Percentiles rank a stretch among this genome's conserved stretches.
phyloP scores from a whole-genome alignment of 2,329 filamentous ascomycete genomes.

The Plenodomus tracheiphilus region DNA sequence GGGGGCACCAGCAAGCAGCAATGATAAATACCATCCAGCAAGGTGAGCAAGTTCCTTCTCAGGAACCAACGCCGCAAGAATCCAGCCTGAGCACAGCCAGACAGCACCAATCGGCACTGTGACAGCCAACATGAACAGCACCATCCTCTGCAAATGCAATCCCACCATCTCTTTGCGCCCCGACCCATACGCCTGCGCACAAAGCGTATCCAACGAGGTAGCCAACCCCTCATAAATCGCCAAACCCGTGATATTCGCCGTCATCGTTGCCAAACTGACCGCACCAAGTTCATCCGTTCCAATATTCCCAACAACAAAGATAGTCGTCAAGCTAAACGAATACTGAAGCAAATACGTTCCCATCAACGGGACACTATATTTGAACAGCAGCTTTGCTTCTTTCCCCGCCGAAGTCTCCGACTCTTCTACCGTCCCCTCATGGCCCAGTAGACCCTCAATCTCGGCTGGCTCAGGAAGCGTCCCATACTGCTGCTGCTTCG shows the following conservation, averaged over 20 bases:
- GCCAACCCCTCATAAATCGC: conserved; percentile 57
- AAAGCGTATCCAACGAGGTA: conserved; percentile 56
- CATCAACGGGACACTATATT: conserved; percentile 55
- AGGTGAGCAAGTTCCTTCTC: conserved; percentile 54
- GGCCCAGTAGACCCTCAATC: conserved; percentile 29
- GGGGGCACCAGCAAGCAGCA: conserved; percentile 55
- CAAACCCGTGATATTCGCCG: conserved; percentile 58
- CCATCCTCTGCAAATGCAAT: conserved; percentile 58
- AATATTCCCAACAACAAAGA: conserved; percentile 57
- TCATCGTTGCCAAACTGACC: conserved; percentile 57
- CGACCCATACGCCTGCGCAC: conserved; percentile 57
- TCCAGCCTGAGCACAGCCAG: conserved; percentile 55
- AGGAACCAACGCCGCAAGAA: conserved; percentile 52
- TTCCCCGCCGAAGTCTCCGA: conserved; percentile 27
- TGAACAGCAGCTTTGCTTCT: conserved; percentile 41
- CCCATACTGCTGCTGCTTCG: conserved; percentile 32
- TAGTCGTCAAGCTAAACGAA: conserved; percentile 56
- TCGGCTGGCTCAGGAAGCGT: conserved; percentile 30
- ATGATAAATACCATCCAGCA: conserved; percentile 55
- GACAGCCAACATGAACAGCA: conserved; percentile 53
- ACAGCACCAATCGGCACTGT: conserved; percentile 54
- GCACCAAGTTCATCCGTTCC: conserved; percentile 58
- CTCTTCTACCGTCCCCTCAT: conserved; percentile 23
- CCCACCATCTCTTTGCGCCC: conserved; percentile 55
- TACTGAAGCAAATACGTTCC: conserved; percentile 61